phyloP scores from a whole-genome alignment of 73 alveolate species.

The Tetrahymena borealis region DNA sequence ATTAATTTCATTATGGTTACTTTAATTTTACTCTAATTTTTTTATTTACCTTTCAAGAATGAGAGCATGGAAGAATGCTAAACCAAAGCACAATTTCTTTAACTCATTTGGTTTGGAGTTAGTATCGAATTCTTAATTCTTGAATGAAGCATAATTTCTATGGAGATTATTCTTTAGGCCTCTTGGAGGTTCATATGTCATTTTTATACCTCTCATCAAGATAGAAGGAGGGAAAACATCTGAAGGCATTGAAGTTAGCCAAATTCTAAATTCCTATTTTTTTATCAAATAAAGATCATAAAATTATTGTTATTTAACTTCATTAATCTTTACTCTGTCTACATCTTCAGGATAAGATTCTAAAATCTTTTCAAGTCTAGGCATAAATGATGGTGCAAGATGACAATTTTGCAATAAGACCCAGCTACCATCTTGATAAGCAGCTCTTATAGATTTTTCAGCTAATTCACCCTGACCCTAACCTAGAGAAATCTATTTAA shows the following conservation, averaged over 20 bases:
- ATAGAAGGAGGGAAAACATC: constrained; percentile 93
- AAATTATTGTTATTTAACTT: background rate
- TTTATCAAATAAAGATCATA: background rate
- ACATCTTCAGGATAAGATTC: constrained; percentile 77
- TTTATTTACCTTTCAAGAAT: constrained; percentile 71
- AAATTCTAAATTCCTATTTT: constrained; percentile 78
- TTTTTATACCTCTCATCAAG: constrained; percentile 89
- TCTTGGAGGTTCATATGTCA: constrained; percentile 98
- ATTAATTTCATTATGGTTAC: background rate
- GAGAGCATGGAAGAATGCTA: constrained; percentile 96
- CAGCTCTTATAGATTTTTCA: constrained; percentile 83
- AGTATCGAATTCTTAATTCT: constrained; percentile 79
- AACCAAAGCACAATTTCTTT: constrained; percentile 91
- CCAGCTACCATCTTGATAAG: constrained; percentile 92
- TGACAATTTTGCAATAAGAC: constrained; percentile 96
- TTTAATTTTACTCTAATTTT: background rate
- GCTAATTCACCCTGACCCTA: constrained; percentile 93
- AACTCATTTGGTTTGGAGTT: constrained; percentile 75
- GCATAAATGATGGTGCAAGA: constrained; percentile 93
- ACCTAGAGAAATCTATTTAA: constrained; percentile 87
- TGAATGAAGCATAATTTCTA: constrained; percentile 82
- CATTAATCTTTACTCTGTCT: constrained; percentile 19
- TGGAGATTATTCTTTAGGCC: constrained; percentile 92
- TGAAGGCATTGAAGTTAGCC: constrained; percentile 98
- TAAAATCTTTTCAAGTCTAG: constrained; percentile 85